phyloP scores from a whole-genome alignment of 306 rosid genomes.

The Quercus wislizeni region DNA sequence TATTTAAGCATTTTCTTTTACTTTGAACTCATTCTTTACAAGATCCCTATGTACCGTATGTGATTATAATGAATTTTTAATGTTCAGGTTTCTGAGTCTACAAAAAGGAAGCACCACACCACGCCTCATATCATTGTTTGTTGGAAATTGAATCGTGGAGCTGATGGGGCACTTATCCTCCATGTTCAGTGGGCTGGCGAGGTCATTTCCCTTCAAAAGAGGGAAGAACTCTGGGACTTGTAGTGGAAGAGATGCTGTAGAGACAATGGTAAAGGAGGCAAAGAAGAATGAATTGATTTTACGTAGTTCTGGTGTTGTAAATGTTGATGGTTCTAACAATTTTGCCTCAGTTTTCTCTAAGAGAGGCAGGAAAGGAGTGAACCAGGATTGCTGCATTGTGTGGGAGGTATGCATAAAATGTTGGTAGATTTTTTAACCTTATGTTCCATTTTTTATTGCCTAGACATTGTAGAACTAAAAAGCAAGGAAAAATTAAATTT shows the following conservation, averaged over 20 bases:
- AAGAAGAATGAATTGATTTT: slow-evolving; percentile 67
- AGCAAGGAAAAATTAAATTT: neutral
- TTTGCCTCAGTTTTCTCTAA: slow-evolving; percentile 74
- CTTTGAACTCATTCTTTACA: slow-evolving; percentile 31
- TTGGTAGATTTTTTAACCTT: neutral
- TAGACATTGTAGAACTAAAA: neutral
- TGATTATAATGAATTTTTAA: slow-evolving; percentile 6
- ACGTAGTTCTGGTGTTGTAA: slow-evolving; percentile 51
- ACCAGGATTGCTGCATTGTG: slow-evolving; percentile 94
- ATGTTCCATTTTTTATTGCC: neutral
- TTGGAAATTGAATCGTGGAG: slow-evolving; percentile 12
- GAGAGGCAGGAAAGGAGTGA: slow-evolving; percentile 80
- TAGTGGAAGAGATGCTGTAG: slow-evolving; percentile 68
- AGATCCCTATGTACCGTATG: neutral
- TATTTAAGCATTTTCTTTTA: slow-evolving; percentile 23
- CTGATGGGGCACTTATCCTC: slow-evolving; percentile 72
- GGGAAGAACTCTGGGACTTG: slow-evolving; percentile 38
- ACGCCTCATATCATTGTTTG: neutral
- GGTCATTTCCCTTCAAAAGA: slow-evolving; percentile 53
- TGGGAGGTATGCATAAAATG: slow-evolving; percentile 73
- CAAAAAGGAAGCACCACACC: slow-evolving; percentile 5
- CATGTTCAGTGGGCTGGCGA: slow-evolving; percentile 70
- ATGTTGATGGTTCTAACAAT: slow-evolving; percentile 62
- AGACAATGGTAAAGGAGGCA: slow-evolving; percentile 77
- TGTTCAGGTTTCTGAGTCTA: slow-evolving; percentile 32